Percentiles rank a stretch among this genome's conserved stretches.
Evolutionary conservation across 805 yeast species (phyloP).

Genomic region (Candida nitratophila): DNA sequence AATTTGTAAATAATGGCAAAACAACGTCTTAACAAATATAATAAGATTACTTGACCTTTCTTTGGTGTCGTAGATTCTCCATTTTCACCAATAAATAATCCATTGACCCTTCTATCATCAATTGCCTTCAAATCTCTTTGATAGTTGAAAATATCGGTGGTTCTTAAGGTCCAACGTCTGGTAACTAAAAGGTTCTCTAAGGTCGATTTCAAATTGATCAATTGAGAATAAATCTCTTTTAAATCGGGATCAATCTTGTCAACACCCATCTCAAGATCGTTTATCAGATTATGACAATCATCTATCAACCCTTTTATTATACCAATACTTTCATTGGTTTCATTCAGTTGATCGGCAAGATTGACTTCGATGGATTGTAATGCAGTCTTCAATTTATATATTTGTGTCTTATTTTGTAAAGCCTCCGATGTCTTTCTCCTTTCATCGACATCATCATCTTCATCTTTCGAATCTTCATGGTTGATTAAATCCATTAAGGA

Average conservation of each 20-base stretch:
- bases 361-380: slow-evolving; percentile 33
- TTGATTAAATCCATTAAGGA: slow-evolving; percentile 34
- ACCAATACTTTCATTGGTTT: slow-evolving; percentile 26
- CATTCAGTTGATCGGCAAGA: slow-evolving; percentile 13
- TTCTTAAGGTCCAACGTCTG: slow-evolving; percentile 95
- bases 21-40: slow-evolving; percentile 83
- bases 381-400: slow-evolving; percentile 29
- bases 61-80: slow-evolving; percentile 8
- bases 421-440: too few relatives aligned
- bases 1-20: slow-evolving; percentile 86
- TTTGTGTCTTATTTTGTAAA: neutral
- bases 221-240: slow-evolving; percentile 52
- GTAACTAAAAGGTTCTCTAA: slow-evolving; percentile 83
- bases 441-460: slow-evolving; percentile 27
- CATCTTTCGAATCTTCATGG: too few relatives aligned
- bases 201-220: slow-evolving; percentile 60
- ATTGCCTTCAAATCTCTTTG: slow-evolving; percentile 68
- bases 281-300: slow-evolving; percentile 70
- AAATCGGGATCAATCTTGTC: slow-evolving; percentile 43
- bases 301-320: slow-evolving; percentile 71
- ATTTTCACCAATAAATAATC: slow-evolving; percentile 34
- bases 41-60: slow-evolving; percentile 53
- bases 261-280: slow-evolving; percentile 52
- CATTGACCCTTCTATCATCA: slow-evolving; percentile 64
- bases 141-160: slow-evolving; percentile 84